Conservation (phyloP, 805 yeast genomes). For the Candida ascalaphidarum region DNA sequence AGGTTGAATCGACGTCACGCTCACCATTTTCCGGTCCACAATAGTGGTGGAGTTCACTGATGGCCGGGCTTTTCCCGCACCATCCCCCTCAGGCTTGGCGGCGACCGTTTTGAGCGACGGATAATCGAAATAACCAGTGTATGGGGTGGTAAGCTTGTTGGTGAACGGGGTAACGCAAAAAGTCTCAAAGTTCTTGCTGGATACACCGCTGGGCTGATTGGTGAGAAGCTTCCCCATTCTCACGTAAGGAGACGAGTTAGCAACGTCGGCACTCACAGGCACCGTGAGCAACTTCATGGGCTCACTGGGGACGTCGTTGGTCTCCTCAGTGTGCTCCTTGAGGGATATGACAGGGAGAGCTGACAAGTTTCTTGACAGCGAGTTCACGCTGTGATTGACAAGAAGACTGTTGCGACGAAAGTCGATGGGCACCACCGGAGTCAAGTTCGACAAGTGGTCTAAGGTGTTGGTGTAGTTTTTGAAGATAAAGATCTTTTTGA, state of each 20-base stretch:
- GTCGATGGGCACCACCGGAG: constrained; percentile 12
- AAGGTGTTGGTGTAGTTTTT: constrained; percentile 12
- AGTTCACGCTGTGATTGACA: background rate
- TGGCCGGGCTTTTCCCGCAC: background rate
- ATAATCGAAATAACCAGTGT: no score
- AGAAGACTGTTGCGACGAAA: constrained; percentile 1
- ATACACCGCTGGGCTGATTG: constrained; percentile 3
- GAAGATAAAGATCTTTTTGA: constrained; percentile 8
- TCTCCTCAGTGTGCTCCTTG: no score
- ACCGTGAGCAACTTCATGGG: no score
- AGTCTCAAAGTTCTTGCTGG: constrained; percentile 17
- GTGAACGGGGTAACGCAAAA: constrained; percentile 17
- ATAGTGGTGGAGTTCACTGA: constrained; percentile 9
- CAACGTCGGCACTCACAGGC: no score
- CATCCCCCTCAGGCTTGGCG: no score
- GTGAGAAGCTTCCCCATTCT: background rate
- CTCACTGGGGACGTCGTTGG: no score
- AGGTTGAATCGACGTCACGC: constrained; percentile 23
- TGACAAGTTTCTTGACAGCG: background rate
- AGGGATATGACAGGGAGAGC: no score
- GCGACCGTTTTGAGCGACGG: no score
- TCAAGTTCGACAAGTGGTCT: constrained; percentile 12
- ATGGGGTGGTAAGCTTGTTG: constrained; percentile 5
- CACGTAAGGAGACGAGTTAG: background rate
- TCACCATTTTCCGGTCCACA: constrained; percentile 8